These are phyloP conservation scores for Linnemannia elongata DNA, from an alignment of 192 early-diverging fungal species.

Conservation along the genomic window DNA sequence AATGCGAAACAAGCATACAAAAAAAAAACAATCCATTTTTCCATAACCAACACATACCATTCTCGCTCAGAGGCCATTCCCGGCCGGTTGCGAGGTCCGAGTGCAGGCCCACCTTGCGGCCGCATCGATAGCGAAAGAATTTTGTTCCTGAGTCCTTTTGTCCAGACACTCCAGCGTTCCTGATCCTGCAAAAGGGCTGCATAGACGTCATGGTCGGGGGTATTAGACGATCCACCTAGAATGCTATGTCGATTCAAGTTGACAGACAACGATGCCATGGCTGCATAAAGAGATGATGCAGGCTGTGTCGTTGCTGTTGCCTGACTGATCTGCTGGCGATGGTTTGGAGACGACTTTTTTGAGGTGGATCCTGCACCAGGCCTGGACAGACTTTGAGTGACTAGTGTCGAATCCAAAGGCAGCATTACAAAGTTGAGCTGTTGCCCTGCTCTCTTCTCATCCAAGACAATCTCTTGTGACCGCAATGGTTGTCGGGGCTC, in stretches of 20 bases:
- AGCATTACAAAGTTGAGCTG: conserved; percentile 37
- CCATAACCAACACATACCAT: conserved; percentile 16
- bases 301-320: neutral
- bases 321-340: neutral
- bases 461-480: neutral
- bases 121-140: conserved; percentile 46
- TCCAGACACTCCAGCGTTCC: conserved; percentile 38
- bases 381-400: neutral
- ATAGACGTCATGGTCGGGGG: conserved; percentile 15
- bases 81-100: conserved; percentile 35
- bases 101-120: conserved; percentile 44
- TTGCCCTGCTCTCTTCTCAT: conserved; percentile 17
- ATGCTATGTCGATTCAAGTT: conserved; percentile 13
- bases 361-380: neutral
- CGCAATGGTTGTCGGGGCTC: neutral
- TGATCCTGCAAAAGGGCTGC: conserved; percentile 28
- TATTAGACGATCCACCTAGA: conserved; percentile 8
- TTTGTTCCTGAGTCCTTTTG: conserved; percentile 39
- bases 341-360: neutral
- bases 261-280: conserved; percentile 17
- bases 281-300: neutral
- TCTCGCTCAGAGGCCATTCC: conserved; percentile 46
- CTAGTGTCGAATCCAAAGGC: conserved; percentile 28
- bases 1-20: too few species aligned
- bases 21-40: neutral